A percentile compares a stretch with the other conserved stretches of the same genome.
Conservation (phyloP, 2,329 filamentous ascomycete genomes). For the Hymenoscyphus occultus region DNA sequence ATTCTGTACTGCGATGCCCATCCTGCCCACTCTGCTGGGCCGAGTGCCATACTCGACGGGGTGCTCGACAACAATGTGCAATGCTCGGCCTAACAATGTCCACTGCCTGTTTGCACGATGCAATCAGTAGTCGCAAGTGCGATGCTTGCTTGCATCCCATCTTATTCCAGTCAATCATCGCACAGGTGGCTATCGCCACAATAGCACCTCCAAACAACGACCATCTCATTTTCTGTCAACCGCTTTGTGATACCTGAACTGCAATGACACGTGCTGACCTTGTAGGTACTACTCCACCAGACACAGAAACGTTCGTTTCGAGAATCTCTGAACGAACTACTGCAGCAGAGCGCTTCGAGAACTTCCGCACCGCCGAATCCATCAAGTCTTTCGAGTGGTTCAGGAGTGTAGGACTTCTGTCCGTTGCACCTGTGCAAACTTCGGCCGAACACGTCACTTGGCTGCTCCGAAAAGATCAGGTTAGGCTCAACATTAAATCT, state of each 20-base stretch:
- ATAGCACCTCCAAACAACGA: background rate
- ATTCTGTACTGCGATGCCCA: slow-evolving; percentile 22
- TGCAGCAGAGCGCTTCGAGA: slow-evolving; percentile 37
- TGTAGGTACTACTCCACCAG: slow-evolving; percentile 33
- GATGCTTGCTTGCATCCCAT: background rate
- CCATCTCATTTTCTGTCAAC: slow-evolving; percentile 30
- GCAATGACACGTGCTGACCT: slow-evolving; percentile 38
- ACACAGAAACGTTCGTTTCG: slow-evolving; percentile 35
- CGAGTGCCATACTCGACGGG: background rate
- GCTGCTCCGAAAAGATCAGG: slow-evolving; percentile 26
- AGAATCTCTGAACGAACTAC: slow-evolving; percentile 32
- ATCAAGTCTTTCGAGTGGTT: slow-evolving; percentile 21
- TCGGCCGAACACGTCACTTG: slow-evolving; percentile 36
- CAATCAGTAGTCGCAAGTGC: background rate
- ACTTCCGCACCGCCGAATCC: slow-evolving; percentile 27
- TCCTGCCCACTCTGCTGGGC: slow-evolving; percentile 17
- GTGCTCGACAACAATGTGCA: slow-evolving; percentile 4
- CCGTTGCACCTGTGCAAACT: slow-evolving; percentile 34
- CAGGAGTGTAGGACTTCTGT: slow-evolving; percentile 27
- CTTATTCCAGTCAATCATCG: background rate
- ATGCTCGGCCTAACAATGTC: slow-evolving; percentile 31
- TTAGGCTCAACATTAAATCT: slow-evolving; percentile 34
- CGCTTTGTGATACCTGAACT: slow-evolving; percentile 33
- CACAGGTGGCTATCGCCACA: background rate
- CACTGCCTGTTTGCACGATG: slow-evolving; percentile 28